Evolutionary conservation across 2,329 filamentous ascomycete species (phyloP).

Genomic region (Macrophomina phaseolina): DNA sequence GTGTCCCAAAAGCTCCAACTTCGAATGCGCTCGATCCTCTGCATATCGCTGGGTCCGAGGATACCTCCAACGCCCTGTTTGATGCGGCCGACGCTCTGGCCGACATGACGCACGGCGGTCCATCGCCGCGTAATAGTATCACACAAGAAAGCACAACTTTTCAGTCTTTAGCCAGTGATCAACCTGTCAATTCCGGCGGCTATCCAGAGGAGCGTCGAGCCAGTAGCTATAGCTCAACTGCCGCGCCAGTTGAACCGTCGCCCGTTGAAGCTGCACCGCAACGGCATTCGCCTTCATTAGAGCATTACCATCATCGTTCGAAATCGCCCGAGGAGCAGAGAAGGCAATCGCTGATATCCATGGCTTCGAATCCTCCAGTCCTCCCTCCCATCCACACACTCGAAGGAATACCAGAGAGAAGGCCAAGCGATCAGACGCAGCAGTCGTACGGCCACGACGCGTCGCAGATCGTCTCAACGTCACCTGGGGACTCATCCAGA

Average conservation of each 20-base stretch:
- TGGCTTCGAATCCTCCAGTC: slow-evolving; percentile 40
- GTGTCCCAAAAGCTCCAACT: neutral
- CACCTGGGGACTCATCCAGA: slow-evolving; percentile 11
- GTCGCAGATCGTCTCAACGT: slow-evolving; percentile 35
- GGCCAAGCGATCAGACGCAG: slow-evolving; percentile 14
- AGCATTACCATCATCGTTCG: slow-evolving; percentile 54
- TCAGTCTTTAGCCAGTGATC: slow-evolving; percentile 7
- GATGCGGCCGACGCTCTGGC: slow-evolving; percentile 50
- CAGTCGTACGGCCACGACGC: slow-evolving; percentile 35
- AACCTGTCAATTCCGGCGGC: neutral
- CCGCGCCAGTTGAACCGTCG: slow-evolving; percentile 47
- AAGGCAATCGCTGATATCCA: slow-evolving; percentile 43
- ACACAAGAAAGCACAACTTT: neutral
- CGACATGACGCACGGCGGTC: slow-evolving; percentile 36
- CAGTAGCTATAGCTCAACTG: slow-evolving; percentile 43
- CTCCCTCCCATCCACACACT: slow-evolving; percentile 50
- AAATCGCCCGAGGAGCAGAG: slow-evolving; percentile 51
- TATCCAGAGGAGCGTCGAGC: slow-evolving; percentile 35
- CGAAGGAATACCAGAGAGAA: slow-evolving; percentile 13
- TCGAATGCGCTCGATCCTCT: neutral
- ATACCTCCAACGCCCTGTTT: slow-evolving; percentile 33
- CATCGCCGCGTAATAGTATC: slow-evolving; percentile 12
- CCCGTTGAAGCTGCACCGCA: slow-evolving; percentile 43
- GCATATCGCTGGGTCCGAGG: neutral
- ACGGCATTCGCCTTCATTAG: slow-evolving; percentile 51